Base-by-base conservation (phyloP, 108 stramenopile species). In the Skeletonema tropicum region DNA sequence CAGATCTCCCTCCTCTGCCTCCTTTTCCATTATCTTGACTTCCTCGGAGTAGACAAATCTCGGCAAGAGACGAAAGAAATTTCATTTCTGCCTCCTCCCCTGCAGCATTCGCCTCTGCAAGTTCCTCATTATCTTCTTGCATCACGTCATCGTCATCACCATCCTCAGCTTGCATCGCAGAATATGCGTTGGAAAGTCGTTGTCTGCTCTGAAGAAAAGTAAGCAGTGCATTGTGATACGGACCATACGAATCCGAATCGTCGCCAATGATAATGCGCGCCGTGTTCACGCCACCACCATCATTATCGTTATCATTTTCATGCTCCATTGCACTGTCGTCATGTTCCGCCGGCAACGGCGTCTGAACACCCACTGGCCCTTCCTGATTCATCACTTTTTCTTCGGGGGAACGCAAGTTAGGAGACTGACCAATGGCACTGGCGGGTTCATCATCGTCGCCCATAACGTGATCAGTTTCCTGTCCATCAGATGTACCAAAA, bases 181-280 rank as follows among this genome's bases (percentile, higher is more conserved):
- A 65, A 29, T 61, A 39, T 14, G 70, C 66, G 0, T 77, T 52
- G 3, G 69, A 75, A 41, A 81, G 64, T 25, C 88, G 70, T 42
- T 86, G 66, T 49, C 78, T 76, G 19, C 73, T 85, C 38, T 74
- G 73, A 48, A 88, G 67, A 39, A 77, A 89, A 8, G 48, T 62
- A 58, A 64, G 76, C 14, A 92, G 64, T 1, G 80, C 76, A 72
- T 92, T 88, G 46, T 88, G 86, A 73, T 90, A 88, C 7, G 86
- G 84, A 17, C 79, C 72, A 83, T 83, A 88, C 1, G 78, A 70
- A 63, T 75, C 74, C 7, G 57, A 13, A 5, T 68, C 68, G 9
- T 76, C 61, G 17, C 42, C 61, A 46, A 63, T 21, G 14, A 68
- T 55, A 25, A 55, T 25, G 5, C 23, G 69, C 30, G 21, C 61